Evolutionary conservation across 1,284 basidiomycete species (phyloP).

Genomic region (Phaffia rhodozyma): DNA sequence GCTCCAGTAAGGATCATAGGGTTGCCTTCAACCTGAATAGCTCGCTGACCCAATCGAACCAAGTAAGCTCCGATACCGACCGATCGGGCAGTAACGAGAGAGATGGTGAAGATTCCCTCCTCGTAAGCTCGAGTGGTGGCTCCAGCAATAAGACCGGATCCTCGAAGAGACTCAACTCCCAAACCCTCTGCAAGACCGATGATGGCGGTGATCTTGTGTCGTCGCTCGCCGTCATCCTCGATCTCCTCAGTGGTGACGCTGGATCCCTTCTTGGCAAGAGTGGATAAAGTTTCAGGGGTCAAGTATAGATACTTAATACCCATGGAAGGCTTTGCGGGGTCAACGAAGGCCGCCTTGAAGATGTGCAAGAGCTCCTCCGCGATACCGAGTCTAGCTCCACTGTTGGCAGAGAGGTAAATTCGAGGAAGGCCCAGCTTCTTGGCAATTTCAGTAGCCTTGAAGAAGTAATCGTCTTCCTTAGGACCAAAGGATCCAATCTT

Average conservation of each 20-base stretch:
- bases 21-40: conserved; percentile 97
- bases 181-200: conserved; percentile 93
- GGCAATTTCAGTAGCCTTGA: conserved; percentile 85
- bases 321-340: conserved; percentile 71
- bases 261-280: conserved; percentile 38
- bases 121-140: conserved; percentile 97
- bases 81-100: conserved; percentile 93
- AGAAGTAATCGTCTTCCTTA: conserved; percentile 91
- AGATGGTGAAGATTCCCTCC: conserved; percentile 93
- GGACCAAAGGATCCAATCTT: conserved; percentile 99
- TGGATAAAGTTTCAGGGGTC: conserved; percentile 24
- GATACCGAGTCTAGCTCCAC: conserved; percentile 89
- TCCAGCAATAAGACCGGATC: conserved; percentile 95
- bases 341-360: conserved; percentile 88
- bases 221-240: conserved; percentile 69
- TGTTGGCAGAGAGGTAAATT: conserved; percentile 96
- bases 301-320: conserved; percentile 96
- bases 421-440: conserved; percentile 78
- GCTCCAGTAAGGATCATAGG: conserved; percentile 99
- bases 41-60: conserved; percentile 92
- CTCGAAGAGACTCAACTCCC: conserved; percentile 90
- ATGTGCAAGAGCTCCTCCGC: conserved; percentile 83
- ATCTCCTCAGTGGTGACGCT: conserved; percentile 74
- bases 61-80: conserved; percentile 99
- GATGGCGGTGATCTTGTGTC: conserved; percentile 91